Conservation (phyloP, 2,329 filamentous ascomycete species). For the Metarhizium guizhouense region DNA sequence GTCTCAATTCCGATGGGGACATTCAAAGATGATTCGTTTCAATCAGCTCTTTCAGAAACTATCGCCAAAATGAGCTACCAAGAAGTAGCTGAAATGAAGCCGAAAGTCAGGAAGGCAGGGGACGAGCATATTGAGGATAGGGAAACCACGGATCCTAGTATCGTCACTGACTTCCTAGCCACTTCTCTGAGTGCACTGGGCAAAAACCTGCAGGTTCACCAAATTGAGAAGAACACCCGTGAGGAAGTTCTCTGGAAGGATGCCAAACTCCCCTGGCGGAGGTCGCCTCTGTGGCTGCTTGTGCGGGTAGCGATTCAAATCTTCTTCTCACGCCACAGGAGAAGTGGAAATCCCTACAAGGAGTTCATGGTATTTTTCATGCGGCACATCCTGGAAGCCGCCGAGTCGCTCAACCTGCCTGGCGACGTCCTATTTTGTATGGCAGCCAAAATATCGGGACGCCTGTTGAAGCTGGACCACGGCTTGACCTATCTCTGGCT, state of each 20-base stretch:
- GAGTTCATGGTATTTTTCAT: conserved; percentile 6
- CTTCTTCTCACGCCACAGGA: not conserved
- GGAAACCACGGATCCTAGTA: conserved; percentile 37
- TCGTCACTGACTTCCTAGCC: conserved; percentile 39
- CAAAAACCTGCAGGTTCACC: conserved; percentile 21
- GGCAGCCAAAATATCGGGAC: conserved; percentile 31
- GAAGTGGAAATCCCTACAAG: conserved; percentile 1
- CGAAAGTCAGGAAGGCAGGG: conserved; percentile 26
- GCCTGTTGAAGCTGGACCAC: conserved; percentile 32
- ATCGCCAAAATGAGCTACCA: conserved; percentile 19
- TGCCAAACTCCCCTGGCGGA: conserved; percentile 29
- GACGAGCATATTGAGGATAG: conserved; percentile 28
- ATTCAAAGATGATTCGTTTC: conserved; percentile 10
- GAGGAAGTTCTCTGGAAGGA: conserved; percentile 41
- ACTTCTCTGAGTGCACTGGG: conserved; percentile 27
- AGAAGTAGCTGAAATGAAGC: conserved; percentile 9
- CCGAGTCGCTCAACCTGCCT: not conserved
- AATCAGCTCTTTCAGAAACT: conserved; percentile 9
- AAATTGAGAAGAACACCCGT: conserved; percentile 43
- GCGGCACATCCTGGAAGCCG: not conserved
- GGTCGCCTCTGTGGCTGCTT: conserved; percentile 46
- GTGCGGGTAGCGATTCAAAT: conserved; percentile 42
- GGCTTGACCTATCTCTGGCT: no score
- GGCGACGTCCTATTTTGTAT: conserved; percentile 19
- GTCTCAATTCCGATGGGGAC: conserved; percentile 10